Conservation (phyloP, 2,329 filamentous ascomycete species). For the Aotearoamyces nothofagi region DNA sequence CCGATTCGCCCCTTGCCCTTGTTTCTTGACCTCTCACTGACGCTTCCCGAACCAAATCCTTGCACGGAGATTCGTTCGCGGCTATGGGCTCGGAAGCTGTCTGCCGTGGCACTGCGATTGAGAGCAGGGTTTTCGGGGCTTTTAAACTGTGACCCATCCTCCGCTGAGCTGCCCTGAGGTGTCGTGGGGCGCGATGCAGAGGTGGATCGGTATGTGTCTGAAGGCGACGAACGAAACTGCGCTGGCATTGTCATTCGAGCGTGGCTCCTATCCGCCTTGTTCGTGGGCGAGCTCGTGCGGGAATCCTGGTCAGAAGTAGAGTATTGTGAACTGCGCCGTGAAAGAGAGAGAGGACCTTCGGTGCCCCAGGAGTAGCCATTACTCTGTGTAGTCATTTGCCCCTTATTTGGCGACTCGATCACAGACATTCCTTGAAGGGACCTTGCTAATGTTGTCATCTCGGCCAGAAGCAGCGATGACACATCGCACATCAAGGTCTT, state of each 20-base stretch:
- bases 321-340: conserved; percentile 41
- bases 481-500: conserved; percentile 71
- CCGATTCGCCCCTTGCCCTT: conserved; percentile 68
- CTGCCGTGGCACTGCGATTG: conserved; percentile 9
- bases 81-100: conserved; percentile 12
- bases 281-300: conserved; percentile 38
- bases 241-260: conserved; percentile 73
- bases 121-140: conserved; percentile 7
- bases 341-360: conserved; percentile 24
- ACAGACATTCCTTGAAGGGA: conserved; percentile 58
- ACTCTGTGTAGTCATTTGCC: conserved; percentile 23
- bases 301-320: conserved; percentile 24
- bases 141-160: conserved; percentile 9
- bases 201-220: conserved; percentile 14
- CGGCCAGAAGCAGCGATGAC: conserved; percentile 56
- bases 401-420: conserved; percentile 60
- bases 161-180: conserved; percentile 13
- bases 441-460: conserved; percentile 60
- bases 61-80: conserved; percentile 44
- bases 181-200: conserved; percentile 22
- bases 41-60: conserved; percentile 56
- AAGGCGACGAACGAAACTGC: conserved; percentile 22
- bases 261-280: conserved; percentile 40
- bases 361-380: conserved; percentile 28
- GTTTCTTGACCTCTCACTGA: conserved; percentile 63